Conservation (phyloP, 2,329 filamentous ascomycete species). For the Westerdykella aurantiaca region DNA sequence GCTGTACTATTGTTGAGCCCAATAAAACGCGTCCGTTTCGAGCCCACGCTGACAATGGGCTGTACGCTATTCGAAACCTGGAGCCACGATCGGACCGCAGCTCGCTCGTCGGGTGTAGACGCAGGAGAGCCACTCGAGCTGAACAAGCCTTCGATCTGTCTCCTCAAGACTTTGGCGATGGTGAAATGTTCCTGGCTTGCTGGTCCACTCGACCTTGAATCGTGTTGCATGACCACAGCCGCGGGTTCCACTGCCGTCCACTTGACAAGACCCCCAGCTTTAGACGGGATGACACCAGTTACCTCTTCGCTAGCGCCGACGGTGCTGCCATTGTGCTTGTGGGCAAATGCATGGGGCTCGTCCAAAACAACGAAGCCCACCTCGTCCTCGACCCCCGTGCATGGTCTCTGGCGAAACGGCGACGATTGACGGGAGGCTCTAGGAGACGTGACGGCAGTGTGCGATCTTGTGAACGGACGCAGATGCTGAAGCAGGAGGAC, state of each 20-base stretch:
- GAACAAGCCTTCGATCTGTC: slow-evolving; percentile 39
- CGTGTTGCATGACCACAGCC: slow-evolving; percentile 21
- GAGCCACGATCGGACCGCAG: slow-evolving; percentile 41
- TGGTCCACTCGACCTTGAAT: neutral
- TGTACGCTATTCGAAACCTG: slow-evolving; percentile 38
- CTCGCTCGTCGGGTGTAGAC: slow-evolving; percentile 9
- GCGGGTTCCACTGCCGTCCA: slow-evolving; percentile 33
- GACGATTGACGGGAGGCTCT: slow-evolving; percentile 17
- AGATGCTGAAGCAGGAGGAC: slow-evolving; percentile 48
- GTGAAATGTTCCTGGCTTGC: slow-evolving; percentile 12
- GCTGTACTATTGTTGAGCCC: slow-evolving; percentile 42
- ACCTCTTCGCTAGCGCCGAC: slow-evolving; percentile 38
- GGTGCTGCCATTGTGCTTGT: slow-evolving; percentile 42
- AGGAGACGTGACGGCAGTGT: slow-evolving; percentile 7
- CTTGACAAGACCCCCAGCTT: slow-evolving; percentile 30
- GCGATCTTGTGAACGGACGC: slow-evolving; percentile 30
- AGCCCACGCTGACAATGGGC: slow-evolving; percentile 44
- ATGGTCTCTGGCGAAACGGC: slow-evolving; percentile 19
- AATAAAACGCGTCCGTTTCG: slow-evolving; percentile 44
- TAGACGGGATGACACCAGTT: slow-evolving; percentile 24
- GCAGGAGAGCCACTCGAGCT: neutral
- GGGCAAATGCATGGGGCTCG: slow-evolving; percentile 42
- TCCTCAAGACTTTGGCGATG: slow-evolving; percentile 38
- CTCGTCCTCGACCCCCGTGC: slow-evolving; percentile 31
- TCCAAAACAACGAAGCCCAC: slow-evolving; percentile 44